phyloP scores from a whole-genome alignment of 2,329 filamentous ascomycete species.

The Whalleya microplaca region DNA sequence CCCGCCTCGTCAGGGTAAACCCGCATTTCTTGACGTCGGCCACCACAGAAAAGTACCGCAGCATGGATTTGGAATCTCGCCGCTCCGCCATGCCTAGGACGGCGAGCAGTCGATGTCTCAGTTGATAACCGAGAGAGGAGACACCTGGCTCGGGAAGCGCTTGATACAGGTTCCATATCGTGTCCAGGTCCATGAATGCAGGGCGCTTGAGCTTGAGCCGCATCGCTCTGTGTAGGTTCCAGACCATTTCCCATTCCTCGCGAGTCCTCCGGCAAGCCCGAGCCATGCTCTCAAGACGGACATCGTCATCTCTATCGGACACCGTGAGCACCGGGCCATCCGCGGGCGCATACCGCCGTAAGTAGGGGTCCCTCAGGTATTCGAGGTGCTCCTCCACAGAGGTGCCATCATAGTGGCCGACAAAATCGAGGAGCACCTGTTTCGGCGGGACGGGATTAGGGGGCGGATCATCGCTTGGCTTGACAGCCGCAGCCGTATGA shows the following conservation, averaged over 20 bases:
- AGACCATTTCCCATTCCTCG: conserved; percentile 41
- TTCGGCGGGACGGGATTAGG: conserved; percentile 21
- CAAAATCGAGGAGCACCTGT: conserved; percentile 55
- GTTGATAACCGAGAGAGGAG: conserved; percentile 49
- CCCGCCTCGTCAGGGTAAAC: conserved; percentile 65
- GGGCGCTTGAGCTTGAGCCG: conserved; percentile 47
- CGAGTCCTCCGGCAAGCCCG: conserved; percentile 43
- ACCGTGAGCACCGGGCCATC: conserved; percentile 53
- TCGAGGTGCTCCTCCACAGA: conserved; percentile 58
- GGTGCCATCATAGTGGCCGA: conserved; percentile 53
- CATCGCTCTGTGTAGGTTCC: conserved; percentile 47
- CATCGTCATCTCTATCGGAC: conserved; percentile 55
- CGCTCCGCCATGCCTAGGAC: conserved; percentile 67
- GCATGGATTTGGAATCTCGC: conserved; percentile 65
- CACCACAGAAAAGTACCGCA: conserved; percentile 81
- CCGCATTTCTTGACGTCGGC: conserved; percentile 80
- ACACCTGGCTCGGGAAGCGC: conserved; percentile 56
- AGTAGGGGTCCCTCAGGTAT: conserved; percentile 56
- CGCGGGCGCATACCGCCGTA: conserved; percentile 55
- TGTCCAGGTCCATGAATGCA: conserved; percentile 44
- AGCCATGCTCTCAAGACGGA: conserved; percentile 48
- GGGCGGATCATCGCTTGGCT: neutral
- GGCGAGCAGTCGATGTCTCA: conserved; percentile 68
- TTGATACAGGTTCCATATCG: conserved; percentile 54
- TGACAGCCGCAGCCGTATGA: conserved; percentile 21